A percentile compares a stretch with the other conserved stretches of the same genome.
Evolutionary conservation across 2,329 filamentous ascomycete species (phyloP).

Genomic region (Colletotrichum sp.): DNA sequence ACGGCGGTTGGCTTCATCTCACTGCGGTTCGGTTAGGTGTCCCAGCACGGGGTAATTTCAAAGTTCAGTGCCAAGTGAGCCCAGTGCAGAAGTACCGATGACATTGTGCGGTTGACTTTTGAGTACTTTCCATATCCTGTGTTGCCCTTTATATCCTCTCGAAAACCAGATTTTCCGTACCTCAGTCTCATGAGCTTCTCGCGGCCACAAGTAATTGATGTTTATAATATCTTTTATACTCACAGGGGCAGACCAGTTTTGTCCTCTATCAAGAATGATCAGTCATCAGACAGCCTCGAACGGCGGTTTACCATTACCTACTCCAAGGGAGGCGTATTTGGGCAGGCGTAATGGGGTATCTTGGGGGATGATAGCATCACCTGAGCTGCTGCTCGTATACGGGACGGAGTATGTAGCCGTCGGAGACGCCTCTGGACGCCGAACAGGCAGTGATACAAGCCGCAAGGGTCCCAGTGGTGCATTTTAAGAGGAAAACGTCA

Average conservation of each 20-base stretch:
- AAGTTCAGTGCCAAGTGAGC: not conserved
- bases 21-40: too few relatives aligned
- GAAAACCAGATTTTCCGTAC: not conserved
- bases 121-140: rapidly evolving
- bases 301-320: too few relatives aligned
- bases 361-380: rapidly evolving
- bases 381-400: not conserved
- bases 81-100: too few relatives aligned
- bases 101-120: rapidly evolving
- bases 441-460: rapidly evolving
- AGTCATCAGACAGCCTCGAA: too few relatives aligned
- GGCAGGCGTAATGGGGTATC: too few relatives aligned
- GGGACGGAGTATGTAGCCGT: rapidly evolving
- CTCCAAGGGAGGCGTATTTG: too few relatives aligned
- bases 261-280: too few relatives aligned
- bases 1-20: too few relatives aligned
- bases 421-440: rapidly evolving
- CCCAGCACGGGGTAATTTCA: not conserved
- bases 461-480: not conserved
- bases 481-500: not conserved
- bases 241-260: too few relatives aligned
- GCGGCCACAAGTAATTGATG: rapidly evolving
- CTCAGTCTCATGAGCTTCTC: not conserved
- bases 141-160: not conserved
- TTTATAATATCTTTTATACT: not conserved